Base-by-base conservation (phyloP, 805 yeast genomes). In the Lachancea sp. region DNA sequence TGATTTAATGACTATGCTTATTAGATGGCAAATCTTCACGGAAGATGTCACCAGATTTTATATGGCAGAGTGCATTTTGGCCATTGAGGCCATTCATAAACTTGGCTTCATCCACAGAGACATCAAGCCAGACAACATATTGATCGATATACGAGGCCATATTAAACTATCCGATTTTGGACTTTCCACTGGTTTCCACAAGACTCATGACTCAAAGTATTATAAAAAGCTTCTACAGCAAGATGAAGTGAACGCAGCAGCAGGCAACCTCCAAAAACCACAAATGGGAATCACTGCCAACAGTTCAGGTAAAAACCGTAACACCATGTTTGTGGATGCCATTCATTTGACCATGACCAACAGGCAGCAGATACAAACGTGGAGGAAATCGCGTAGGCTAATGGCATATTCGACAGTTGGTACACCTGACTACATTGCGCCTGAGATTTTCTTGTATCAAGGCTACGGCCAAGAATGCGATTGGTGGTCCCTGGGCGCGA, bases 351-450 rank as follows among this genome's bases (percentile, higher is more conserved):
- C 99, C 2, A 88, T 93, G 83, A 84, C 96, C 4, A 90, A 90
- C 61, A 78, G 93, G 51, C 95, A 88, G 62, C 96, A 89, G 63
- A 86, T 90, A 75, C 95, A 90, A 66, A 89, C 97, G 1, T 89
- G 97, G 97, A 77, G 96, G 58, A 87, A 88, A 63, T 82, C 91
- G 15, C 74, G 97, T 54, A 75, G 97, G 51, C 65, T 89, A 45
- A 88, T 90, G 96, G 96, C 96, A 1, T 89, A 89, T 60, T 87
- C 96, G 7, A 90, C 97, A 0, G 97, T 89, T 26, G 97, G 97
- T 38, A 89, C 97, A 0, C 97, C 97, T 0, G 96, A 89, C 64
- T 89, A 89, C 62, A 89, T 89, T 65, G 96, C 96, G 1, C 97
- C 97, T 0, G 97, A 89, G 62, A 90, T 89, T 49, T 89, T 89